Base-by-base conservation (phyloP, 345 rosid species). In the Pugionium cornutum region DNA sequence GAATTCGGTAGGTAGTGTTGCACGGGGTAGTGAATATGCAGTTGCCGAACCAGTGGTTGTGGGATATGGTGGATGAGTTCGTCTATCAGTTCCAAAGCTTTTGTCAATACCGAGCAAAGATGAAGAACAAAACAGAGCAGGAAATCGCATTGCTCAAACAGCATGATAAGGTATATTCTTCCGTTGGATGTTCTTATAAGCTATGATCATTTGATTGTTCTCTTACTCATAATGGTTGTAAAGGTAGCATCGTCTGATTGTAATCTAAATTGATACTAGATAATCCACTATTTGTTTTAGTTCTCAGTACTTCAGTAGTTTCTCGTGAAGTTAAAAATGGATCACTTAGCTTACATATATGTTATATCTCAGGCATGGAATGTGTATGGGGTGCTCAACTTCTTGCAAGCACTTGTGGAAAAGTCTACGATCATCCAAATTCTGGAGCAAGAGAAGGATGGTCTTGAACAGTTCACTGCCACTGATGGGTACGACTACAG, bases 41-140 rank as follows among this genome's bases (percentile, higher is more conserved):
- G 57, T 52, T 94, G 66, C 99, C 99, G 1, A 94, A 90, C 60
- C 99, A 94, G 82, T 94, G 99, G 97, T 58, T 94, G 79, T 94
- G 99, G 99, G 97, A 94, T 68, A 88, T 94, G 99, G 97, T 94
- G 72, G 97, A 94, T 81, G 99, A 94, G 85, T 94, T 90, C 82
- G 92, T 94, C 3, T 94, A 94, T 72, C 99, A 94, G 75, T 94
- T 94, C 60, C 99, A 90, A 83, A 88, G 95, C 59, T 94, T 94
- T 64, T 94, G 99, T 46, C 99, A 94, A 63, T 94, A 82, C 70
- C 82, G 97, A 61, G 97, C 99, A 33, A 94, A 90, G 79, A 89
- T 86, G 85, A 94, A 88, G 91, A 88, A 71, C 89, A 86, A 86
- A 80, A 86, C 88, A 0, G 97, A 87, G 77, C 88, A 84, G 72